Conservation (phyloP, 164 flowering plant genomes). For the Nelumbo lutea region DNA sequence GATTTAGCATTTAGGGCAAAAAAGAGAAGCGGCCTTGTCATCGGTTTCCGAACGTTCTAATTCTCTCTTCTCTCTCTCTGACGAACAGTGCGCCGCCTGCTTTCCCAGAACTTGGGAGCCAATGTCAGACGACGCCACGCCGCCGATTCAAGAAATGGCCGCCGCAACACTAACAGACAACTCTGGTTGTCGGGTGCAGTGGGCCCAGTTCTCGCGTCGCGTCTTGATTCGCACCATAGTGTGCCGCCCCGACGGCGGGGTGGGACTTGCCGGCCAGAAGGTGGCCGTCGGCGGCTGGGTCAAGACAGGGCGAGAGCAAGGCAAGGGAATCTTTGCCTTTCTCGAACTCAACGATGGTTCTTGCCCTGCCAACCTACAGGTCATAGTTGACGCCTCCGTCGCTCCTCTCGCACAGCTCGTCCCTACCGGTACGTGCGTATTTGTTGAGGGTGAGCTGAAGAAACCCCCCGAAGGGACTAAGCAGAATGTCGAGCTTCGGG, state of each 20-base stretch:
- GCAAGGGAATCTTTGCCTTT: conserved; percentile 75
- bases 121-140: conserved; percentile 29
- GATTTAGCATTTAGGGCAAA: too few relatives aligned
- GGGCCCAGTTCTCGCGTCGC: conserved; percentile 65
- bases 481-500: conserved; percentile 82
- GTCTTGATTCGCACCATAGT: conserved; percentile 55
- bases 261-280: conserved; percentile 12
- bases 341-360: conserved; percentile 11
- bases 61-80: too few relatives aligned
- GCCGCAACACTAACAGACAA: conserved; percentile 20
- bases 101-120: too few relatives aligned
- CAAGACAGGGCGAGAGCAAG: conserved; percentile 38
- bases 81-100: too few relatives aligned
- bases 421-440: conserved; percentile 71
- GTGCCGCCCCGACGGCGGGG: conserved; percentile 65
- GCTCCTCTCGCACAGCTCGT: conserved; percentile 49
- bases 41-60: too few relatives aligned
- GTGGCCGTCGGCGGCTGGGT: conserved; percentile 60
- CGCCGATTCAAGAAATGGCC: conserved; percentile 29
- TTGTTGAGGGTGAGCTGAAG: conserved; percentile 64
- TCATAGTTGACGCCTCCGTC: conserved; percentile 17
- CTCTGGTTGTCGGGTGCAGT: conserved; percentile 1
- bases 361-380: too few relatives aligned
- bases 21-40: too few relatives aligned
- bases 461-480: conserved; percentile 68